Evolutionary conservation across 1,139 yeast genomes (phyloP).

Genomic region (Debaryomyces psychrophilus): DNA sequence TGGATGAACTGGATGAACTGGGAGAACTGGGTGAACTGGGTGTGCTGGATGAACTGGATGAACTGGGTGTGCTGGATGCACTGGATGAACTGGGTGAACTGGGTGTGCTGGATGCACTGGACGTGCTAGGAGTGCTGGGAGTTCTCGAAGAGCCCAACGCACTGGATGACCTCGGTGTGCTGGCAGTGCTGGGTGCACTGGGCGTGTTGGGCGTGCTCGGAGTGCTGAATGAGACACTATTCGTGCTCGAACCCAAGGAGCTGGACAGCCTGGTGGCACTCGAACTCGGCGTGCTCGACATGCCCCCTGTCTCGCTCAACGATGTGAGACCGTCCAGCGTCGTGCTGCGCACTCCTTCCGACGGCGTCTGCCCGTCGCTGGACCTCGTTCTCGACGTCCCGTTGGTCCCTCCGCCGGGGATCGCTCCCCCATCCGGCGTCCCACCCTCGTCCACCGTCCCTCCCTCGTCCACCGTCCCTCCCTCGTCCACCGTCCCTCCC

Average conservation of each 20-base stretch:
- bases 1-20: too few species aligned
- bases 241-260: not conserved
- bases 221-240: too few species aligned
- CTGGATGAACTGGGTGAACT: too few species aligned
- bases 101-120: too few species aligned
- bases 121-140: too few species aligned
- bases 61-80: not conserved
- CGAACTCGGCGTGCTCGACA: not conserved
- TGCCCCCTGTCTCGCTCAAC: not conserved
- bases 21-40: not conserved
- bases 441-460: not conserved
- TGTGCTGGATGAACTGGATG: not conserved
- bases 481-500: not conserved
- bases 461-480: not conserved
- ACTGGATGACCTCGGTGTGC: too few species aligned
- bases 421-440: not conserved
- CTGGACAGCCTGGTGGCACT: not conserved
- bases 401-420: not conserved
- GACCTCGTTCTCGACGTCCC: not conserved
- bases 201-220: too few species aligned
- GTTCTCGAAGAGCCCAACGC: too few species aligned
- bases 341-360: too few species aligned
- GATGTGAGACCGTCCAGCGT: too few species aligned
- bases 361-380: not conserved
- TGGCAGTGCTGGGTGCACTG: too few species aligned